phyloP scores from a whole-genome alignment of 345 rosid species.

The Eucalyptus marginata region DNA sequence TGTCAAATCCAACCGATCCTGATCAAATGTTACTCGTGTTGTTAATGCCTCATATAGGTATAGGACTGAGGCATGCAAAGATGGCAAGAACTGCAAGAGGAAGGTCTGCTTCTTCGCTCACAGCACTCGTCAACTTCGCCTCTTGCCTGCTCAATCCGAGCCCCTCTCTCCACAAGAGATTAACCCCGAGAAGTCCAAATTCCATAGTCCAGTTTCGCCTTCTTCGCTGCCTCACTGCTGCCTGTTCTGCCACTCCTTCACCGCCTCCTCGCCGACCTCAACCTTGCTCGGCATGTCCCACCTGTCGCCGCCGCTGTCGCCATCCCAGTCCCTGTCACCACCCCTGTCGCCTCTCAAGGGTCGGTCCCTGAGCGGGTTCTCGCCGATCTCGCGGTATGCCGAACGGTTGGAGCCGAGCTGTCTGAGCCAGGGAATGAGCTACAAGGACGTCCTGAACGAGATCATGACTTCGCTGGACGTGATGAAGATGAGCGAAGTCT shows the following conservation, averaged over 20 bases:
- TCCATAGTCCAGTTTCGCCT: not conserved
- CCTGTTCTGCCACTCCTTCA: slow-evolving; percentile 28
- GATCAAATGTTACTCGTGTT: not conserved
- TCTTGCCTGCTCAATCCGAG: slow-evolving; percentile 24
- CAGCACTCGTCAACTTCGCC: slow-evolving; percentile 48
- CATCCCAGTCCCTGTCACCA: slow-evolving; percentile 43
- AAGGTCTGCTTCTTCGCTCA: slow-evolving; percentile 76
- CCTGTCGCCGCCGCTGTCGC: slow-evolving; percentile 36
- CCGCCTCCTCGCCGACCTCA: slow-evolving; percentile 59
- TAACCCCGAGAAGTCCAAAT: not conserved
- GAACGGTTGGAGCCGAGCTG: slow-evolving; percentile 14
- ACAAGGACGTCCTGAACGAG: slow-evolving; percentile 43
- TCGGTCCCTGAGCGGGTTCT: slow-evolving; percentile 4
- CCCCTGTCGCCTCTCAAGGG: not conserved
- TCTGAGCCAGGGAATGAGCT: slow-evolving; percentile 16
- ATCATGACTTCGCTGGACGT: slow-evolving; percentile 45
- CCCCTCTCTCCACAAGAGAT: not conserved
- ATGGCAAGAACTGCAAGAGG: slow-evolving; percentile 54
- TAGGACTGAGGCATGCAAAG: slow-evolving; percentile 69
- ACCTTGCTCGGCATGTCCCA: slow-evolving; percentile 53
- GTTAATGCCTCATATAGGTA: not conserved
- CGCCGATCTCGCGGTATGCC: slow-evolving; percentile 11
- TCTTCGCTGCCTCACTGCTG: slow-evolving; percentile 29
- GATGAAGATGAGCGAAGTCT: slow-evolving; percentile 27
- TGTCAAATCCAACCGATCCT: not conserved